phyloP scores from a whole-genome alignment of 2,329 filamentous ascomycete species.

The Penicillium rolfsii region DNA sequence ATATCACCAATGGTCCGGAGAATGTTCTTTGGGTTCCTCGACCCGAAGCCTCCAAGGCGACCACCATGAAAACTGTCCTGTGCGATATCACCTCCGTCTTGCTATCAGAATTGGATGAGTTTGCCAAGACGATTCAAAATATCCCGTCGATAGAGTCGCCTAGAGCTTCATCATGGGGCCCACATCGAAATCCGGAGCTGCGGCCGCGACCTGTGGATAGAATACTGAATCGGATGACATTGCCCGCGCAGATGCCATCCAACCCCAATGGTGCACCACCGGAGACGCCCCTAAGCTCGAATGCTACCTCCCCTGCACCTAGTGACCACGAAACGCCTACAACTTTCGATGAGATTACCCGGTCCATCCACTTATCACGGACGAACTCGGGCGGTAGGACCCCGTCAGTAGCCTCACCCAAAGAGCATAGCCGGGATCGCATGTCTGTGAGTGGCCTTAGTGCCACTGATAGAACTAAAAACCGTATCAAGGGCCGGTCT shows the following conservation, averaged over 20 bases:
- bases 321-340: conserved; percentile 52
- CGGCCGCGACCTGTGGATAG: conserved; percentile 57
- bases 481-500: conserved; percentile 78
- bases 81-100: conserved; percentile 75
- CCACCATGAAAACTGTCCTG: conserved; percentile 80
- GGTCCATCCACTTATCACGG: conserved; percentile 46
- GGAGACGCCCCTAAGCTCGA: conserved; percentile 45
- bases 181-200: conserved; percentile 55
- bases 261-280: conserved; percentile 40
- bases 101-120: conserved; percentile 73
- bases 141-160: conserved; percentile 79
- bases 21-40: conserved; percentile 74
- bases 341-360: conserved; percentile 58
- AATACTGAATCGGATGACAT: conserved; percentile 73
- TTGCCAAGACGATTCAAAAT: conserved; percentile 72
- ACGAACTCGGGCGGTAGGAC: conserved; percentile 44
- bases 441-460: conserved; percentile 71
- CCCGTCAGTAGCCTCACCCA: conserved; percentile 48
- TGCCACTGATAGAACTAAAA: conserved; percentile 74
- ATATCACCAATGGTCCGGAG: conserved; percentile 60
- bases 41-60: conserved; percentile 68
- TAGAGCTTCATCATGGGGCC: conserved; percentile 52
- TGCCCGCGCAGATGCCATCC: conserved; percentile 65
- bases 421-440: conserved; percentile 63
- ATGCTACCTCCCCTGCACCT: conserved; percentile 41